phyloP scores from a whole-genome alignment of 441 rosid genomes.

The Erodium moschatum region DNA sequence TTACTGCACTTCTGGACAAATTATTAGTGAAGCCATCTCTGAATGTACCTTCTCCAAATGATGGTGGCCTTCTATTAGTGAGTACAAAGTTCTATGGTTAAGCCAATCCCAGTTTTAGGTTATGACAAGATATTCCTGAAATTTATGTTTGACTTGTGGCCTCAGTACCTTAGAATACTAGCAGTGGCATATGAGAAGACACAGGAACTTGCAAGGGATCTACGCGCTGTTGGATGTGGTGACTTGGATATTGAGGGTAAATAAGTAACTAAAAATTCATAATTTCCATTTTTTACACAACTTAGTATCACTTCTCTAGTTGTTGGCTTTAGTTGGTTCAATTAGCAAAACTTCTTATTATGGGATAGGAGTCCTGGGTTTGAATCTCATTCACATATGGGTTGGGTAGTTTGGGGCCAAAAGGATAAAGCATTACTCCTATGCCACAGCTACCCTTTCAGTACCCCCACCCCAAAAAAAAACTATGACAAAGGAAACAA shows the following conservation, averaged over 20 bases:
- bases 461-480: too few species aligned
- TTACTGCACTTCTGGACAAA: slow-evolving; percentile 88
- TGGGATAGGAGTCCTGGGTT: neutral
- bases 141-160: slow-evolving; percentile 35
- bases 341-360: neutral
- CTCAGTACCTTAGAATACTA: slow-evolving; percentile 92
- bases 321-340: neutral
- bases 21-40: slow-evolving; percentile 85
- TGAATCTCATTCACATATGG: neutral
- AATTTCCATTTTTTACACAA: slow-evolving; percentile 14
- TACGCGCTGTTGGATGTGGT: slow-evolving; percentile 91
- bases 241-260: slow-evolving; percentile 97
- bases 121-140: slow-evolving; percentile 19
- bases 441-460: too few species aligned
- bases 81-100: slow-evolving; percentile 26
- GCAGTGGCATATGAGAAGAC: slow-evolving; percentile 99
- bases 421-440: too few species aligned
- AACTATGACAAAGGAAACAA: too few species aligned
- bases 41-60: slow-evolving; percentile 74
- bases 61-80: slow-evolving; percentile 91
- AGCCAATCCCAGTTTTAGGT: slow-evolving; percentile 17
- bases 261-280: slow-evolving; percentile 16
- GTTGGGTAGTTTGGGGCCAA: neutral
- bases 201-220: slow-evolving; percentile 91
- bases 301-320: neutral